Percentiles rank a stretch among this genome's conserved stretches.
Evolutionary conservation across 305 asterid genomes (phyloP).

Genomic region (Ilex paraguariensis): DNA sequence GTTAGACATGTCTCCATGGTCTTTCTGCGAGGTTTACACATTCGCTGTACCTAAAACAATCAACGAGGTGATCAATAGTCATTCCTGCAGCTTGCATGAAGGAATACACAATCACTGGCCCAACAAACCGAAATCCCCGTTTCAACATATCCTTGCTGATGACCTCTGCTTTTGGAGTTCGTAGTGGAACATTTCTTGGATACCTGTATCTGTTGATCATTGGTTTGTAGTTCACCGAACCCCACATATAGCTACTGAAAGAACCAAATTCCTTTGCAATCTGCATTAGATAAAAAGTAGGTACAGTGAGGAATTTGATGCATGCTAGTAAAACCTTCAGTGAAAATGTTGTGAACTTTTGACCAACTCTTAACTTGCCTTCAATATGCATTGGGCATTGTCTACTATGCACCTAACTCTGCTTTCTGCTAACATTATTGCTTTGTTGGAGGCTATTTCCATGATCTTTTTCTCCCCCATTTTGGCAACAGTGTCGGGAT

Average conservation of each 20-base stretch:
- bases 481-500: constrained; percentile 55
- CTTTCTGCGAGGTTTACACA: constrained; percentile 77
- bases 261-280: constrained; percentile 73
- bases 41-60: constrained; percentile 62
- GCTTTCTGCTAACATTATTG: constrained; percentile 56
- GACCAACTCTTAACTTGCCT: constrained; percentile 37
- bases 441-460: constrained; percentile 49
- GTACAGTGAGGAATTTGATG: background rate
- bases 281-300: constrained; percentile 26
- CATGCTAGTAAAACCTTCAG: background rate
- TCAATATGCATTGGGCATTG: constrained; percentile 76
- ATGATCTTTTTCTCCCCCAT: constrained; percentile 67
- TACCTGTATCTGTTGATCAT: constrained; percentile 62
- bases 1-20: constrained; percentile 88
- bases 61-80: constrained; percentile 79
- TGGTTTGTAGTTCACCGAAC: constrained; percentile 69
- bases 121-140: constrained; percentile 82
- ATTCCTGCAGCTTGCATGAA: constrained; percentile 91
- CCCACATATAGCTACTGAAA: constrained; percentile 84
- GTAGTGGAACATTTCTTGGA: constrained; percentile 79
- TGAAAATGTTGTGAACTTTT: background rate
- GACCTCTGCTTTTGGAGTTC: constrained; percentile 81
- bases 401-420: constrained; percentile 81
- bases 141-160: constrained; percentile 79
- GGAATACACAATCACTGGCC: constrained; percentile 85